A percentile compares a stretch with the other conserved stretches of the same genome.
These are phyloP conservation scores for Aspergillus unguis DNA, from an alignment of 2,329 filamentous ascomycete species.

Conservation along the genomic window DNA sequence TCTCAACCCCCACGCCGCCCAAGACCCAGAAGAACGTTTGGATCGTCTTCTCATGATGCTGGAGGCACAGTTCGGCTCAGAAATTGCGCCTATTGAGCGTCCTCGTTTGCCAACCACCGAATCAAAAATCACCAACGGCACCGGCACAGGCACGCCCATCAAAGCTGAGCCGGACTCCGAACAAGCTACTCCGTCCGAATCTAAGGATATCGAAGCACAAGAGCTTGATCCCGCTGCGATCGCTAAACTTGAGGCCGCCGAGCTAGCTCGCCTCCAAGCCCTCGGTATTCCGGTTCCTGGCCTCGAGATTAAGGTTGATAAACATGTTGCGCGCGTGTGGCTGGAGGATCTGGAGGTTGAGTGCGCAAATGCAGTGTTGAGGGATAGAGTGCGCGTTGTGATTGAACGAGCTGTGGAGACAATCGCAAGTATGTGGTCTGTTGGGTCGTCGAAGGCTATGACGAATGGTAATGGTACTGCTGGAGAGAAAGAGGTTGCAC, in stretches of 20 bases:
- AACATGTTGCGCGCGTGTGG: slow-evolving; percentile 84
- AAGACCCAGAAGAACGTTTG: slow-evolving; percentile 72
- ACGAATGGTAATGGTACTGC: slow-evolving; percentile 21
- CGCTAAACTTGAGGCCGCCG: slow-evolving; percentile 58
- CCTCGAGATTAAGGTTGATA: slow-evolving; percentile 81
- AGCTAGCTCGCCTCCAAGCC: slow-evolving; percentile 74
- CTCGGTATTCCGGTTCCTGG: slow-evolving; percentile 89
- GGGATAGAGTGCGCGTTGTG: slow-evolving; percentile 81
- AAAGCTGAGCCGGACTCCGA: slow-evolving; percentile 16
- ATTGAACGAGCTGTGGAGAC: slow-evolving; percentile 88
- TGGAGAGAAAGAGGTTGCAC: slow-evolving; percentile 11
- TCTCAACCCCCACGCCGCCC: slow-evolving; percentile 69
- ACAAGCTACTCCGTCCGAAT: slow-evolving; percentile 21
- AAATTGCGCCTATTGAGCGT: slow-evolving; percentile 71
- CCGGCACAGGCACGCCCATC: not conserved
- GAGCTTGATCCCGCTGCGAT: slow-evolving; percentile 44
- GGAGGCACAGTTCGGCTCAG: slow-evolving; percentile 92
- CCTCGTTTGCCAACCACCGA: slow-evolving; percentile 47
- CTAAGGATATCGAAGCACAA: slow-evolving; percentile 23
- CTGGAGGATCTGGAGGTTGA: slow-evolving; percentile 89
- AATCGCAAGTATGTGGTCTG: slow-evolving; percentile 65
- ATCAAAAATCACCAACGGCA: slow-evolving; percentile 16
- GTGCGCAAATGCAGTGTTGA: slow-evolving; percentile 71
- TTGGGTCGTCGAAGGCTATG: slow-evolving; percentile 22
- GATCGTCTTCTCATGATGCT: slow-evolving; percentile 90